These are phyloP conservation scores for Suillus plorans DNA, from an alignment of 768 basidiomycete species.

Conservation along the genomic window DNA sequence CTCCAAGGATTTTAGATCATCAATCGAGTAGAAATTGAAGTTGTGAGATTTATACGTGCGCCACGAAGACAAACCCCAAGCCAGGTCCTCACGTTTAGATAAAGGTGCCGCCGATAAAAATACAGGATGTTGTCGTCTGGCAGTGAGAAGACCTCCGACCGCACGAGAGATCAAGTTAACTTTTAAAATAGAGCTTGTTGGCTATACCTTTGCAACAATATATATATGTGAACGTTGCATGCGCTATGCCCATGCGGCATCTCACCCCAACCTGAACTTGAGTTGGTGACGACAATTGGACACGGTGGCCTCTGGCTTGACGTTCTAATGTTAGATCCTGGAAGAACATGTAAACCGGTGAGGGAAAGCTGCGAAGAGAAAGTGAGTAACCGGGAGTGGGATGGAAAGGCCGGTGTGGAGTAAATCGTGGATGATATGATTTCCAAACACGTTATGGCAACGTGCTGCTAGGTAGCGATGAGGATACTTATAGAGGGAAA, in stretches of 20 bases:
- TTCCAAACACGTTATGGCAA: not conserved
- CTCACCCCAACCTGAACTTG: slow-evolving; percentile 9
- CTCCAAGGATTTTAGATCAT: not conserved
- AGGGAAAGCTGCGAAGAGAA: not conserved
- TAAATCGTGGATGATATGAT: too few species aligned
- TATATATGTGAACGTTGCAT: not conserved
- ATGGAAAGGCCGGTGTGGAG: too few species aligned
- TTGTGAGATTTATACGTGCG: not conserved
- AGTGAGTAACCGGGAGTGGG: not conserved
- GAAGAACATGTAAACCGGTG: not conserved
- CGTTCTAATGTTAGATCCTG: not conserved
- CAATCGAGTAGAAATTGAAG: not conserved
- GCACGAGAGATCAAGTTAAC: not conserved
- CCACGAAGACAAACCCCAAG: not conserved
- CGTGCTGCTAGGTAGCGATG: not conserved
- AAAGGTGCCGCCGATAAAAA: not conserved
- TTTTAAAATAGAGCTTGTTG: not conserved
- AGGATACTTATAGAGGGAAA: not conserved
- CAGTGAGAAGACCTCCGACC: not conserved
- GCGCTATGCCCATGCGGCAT: not conserved
- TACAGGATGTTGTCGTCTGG: not conserved
- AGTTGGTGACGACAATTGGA: not conserved
- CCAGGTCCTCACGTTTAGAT: not conserved
- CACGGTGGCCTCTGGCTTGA: not conserved
- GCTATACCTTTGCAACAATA: not conserved